Conservation (phyloP, 352 stramenopile species). For the Pythium periplocum region DNA sequence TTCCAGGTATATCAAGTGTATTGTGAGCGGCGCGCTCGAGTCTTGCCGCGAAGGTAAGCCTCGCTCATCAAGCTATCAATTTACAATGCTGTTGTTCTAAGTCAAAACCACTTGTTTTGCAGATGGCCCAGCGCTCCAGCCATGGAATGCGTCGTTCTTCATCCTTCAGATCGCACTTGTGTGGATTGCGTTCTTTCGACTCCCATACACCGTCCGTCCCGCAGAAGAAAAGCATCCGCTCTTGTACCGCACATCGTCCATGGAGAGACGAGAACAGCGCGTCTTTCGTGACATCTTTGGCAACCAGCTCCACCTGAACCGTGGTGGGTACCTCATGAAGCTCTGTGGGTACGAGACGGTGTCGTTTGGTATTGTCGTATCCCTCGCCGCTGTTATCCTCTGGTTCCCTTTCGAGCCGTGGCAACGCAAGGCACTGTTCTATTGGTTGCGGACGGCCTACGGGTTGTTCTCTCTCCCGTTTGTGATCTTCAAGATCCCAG, state of each 20-base stretch:
- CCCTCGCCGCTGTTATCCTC: slow-evolving; percentile 49
- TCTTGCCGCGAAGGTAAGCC: slow-evolving; percentile 43
- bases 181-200: slow-evolving; percentile 79
- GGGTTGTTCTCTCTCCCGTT: slow-evolving; percentile 86
- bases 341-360: slow-evolving; percentile 83
- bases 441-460: slow-evolving; percentile 85
- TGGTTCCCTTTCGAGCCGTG: slow-evolving; percentile 67
- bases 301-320: slow-evolving; percentile 72
- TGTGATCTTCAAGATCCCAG: slow-evolving; percentile 81
- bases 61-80: background rate
- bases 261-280: slow-evolving; percentile 28
- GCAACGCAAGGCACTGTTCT: slow-evolving; percentile 79
- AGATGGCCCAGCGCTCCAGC: slow-evolving; percentile 48
- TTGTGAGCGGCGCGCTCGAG: slow-evolving; percentile 51
- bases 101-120: background rate
- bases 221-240: slow-evolving; percentile 41
- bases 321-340: slow-evolving; percentile 83
- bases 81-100: background rate
- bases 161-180: slow-evolving; percentile 79
- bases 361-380: slow-evolving; percentile 70
- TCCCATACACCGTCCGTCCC: slow-evolving; percentile 75
- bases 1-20: slow-evolving; percentile 66
- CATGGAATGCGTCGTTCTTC: slow-evolving; percentile 78
- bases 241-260: slow-evolving; percentile 48
- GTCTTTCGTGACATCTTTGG: slow-evolving; percentile 79